Evolutionary conservation across 2,329 filamentous ascomycete genomes (phyloP).

Genomic region (Diplodia scrobiculata): DNA sequence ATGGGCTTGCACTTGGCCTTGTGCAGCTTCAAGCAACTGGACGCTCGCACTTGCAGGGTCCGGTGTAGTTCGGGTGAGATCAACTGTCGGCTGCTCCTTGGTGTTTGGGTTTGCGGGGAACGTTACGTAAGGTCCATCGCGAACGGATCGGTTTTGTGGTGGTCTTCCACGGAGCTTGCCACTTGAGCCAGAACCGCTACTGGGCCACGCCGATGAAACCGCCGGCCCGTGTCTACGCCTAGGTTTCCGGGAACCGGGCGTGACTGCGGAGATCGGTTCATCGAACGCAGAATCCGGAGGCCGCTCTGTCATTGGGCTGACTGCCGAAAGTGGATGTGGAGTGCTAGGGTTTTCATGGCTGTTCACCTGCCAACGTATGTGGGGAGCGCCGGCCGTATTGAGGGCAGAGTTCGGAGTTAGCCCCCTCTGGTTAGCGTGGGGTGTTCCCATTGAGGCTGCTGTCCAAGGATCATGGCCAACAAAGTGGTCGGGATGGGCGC

Average conservation of each 20-base stretch:
- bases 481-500: conserved; percentile 58
- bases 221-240: conserved; percentile 75
- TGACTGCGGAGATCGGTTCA: conserved; percentile 74
- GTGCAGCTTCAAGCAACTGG: conserved; percentile 22
- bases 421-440: conserved; percentile 36
- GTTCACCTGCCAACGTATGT: conserved; percentile 54
- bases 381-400: conserved; percentile 46
- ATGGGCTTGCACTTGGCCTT: conserved; percentile 8
- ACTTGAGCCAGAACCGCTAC: conserved; percentile 61
- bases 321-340: conserved; percentile 76
- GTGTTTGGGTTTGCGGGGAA: conserved; percentile 64
- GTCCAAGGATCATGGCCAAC: conserved; percentile 52
- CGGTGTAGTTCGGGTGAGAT: conserved; percentile 48
- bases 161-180: conserved; percentile 79
- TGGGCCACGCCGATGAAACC: conserved; percentile 88
- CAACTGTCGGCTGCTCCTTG: conserved; percentile 52
- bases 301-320: conserved; percentile 64
- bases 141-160: conserved; percentile 68
- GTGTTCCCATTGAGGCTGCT: conserved; percentile 44
- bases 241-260: conserved; percentile 56
- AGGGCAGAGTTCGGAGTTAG: conserved; percentile 48
- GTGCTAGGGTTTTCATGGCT: conserved; percentile 64
- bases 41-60: conserved; percentile 46
- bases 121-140: conserved; percentile 69
- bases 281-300: conserved; percentile 53